These are phyloP conservation scores for Tulasnella sp. DNA, from an alignment of 768 basidiomycete genomes.

Conservation along the genomic window DNA sequence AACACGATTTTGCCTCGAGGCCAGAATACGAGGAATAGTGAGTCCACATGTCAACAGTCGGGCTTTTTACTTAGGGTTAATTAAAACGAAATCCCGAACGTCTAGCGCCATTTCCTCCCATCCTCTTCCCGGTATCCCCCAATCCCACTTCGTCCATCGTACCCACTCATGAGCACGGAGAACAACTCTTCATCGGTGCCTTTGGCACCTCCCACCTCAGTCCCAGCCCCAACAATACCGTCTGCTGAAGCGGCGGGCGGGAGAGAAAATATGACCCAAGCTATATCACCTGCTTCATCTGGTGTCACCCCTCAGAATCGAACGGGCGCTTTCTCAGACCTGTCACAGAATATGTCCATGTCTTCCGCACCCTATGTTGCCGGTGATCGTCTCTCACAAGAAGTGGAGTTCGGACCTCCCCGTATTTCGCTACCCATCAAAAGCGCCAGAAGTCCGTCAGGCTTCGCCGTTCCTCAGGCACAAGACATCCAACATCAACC, in stretches of 20 bases:
- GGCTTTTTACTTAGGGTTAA: background rate
- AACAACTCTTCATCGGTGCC: background rate
- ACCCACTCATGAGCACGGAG: background rate
- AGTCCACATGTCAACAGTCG: background rate
- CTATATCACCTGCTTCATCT: background rate
- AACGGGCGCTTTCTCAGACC: background rate
- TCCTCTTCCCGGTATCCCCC: background rate
- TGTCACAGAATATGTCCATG: background rate
- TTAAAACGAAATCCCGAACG: background rate
- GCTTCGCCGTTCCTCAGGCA: background rate
- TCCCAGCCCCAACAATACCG: background rate
- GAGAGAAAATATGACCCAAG: background rate
- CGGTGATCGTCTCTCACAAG: too few relatives aligned
- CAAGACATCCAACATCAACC: background rate
- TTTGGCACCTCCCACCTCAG: background rate
- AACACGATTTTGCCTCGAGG: background rate
- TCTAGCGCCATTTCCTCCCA: background rate
- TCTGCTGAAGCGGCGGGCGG: background rate
- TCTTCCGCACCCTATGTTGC: background rate
- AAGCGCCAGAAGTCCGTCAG: background rate
- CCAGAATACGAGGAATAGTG: background rate
- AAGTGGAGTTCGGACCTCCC: background rate
- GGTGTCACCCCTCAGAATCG: background rate
- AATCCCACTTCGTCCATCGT: background rate
- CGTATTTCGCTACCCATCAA: background rate